These are phyloP conservation scores for Juglanconis juglandina DNA, from an alignment of 2,329 filamentous ascomycete species.

Conservation along the genomic window DNA sequence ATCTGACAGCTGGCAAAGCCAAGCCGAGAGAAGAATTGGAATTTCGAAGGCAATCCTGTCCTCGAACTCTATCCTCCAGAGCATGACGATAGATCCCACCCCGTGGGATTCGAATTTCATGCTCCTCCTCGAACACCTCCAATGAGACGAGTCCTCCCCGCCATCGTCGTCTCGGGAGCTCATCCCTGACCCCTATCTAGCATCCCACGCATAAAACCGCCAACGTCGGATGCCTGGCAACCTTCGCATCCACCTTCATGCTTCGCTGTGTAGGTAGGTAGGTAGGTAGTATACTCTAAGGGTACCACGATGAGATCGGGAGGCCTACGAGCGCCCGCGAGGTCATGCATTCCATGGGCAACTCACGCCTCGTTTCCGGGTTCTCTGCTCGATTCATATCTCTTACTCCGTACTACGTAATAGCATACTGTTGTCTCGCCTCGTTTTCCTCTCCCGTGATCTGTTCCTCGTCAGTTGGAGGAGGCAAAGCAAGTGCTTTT, in stretches of 20 bases:
- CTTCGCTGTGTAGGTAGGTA: neutral
- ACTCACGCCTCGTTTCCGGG: neutral
- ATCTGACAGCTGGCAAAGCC: neutral
- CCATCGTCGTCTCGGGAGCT: conserved; percentile 8
- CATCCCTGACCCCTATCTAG: conserved; percentile 4
- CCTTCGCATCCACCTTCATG: conserved; percentile 9
- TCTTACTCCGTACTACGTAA: neutral
- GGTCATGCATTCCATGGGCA: conserved; percentile 9
- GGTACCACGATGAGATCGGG: neutral
- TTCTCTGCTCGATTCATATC: neutral
- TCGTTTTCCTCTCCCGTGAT: neutral
- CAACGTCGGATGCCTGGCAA: conserved; percentile 3
- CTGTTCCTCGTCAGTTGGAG: neutral
- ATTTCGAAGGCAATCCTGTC: neutral
- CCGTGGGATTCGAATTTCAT: conserved; percentile 10
- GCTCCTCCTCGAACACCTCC: neutral
- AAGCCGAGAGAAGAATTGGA: neutral
- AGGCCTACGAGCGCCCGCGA: conserved; percentile 6
- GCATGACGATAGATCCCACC: neutral
- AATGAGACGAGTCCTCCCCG: conserved; percentile 4
- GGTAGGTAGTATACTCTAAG: neutral
- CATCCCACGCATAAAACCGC: conserved; percentile 9
- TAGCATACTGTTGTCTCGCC: neutral
- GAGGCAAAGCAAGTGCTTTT: conserved; percentile 1
- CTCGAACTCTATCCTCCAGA: neutral